Base-by-base conservation (phyloP, 2,329 filamentous ascomycete genomes). In the Microcyclospora pomicola region DNA sequence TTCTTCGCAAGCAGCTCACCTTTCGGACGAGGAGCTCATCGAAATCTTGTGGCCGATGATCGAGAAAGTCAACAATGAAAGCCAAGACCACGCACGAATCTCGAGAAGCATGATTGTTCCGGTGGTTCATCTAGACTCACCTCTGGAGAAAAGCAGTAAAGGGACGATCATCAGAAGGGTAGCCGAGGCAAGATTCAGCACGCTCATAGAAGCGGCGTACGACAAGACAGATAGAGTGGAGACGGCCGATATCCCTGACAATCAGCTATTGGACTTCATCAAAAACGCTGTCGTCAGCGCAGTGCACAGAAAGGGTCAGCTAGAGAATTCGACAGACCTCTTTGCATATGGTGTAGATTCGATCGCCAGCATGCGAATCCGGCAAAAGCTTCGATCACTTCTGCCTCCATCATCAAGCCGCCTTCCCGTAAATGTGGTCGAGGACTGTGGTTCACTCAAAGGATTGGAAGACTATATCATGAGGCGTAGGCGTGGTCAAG, bases 341-440 rank as follows among this genome's bases (percentile, higher is more conserved):
- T 78, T 73, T 44, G 61, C 63, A 0, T 68, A 68, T 43, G 74
- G 75, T 0, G 65, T 80, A 0, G 74, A 80, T 49, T 80, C 76
- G 0, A 67, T 73, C 2, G 65, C 67, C 0, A 71, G 67, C 37
- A 68, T 74, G 42, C 69, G 69, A 38, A 64, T 77, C 14, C 56
- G 69, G 12, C 52, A 54, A 27, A 52, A 54, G 9, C 44, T 66
- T 9, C 51, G 50, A 27, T 47, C 49, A 31, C 45, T 67, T 5
- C 46, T 65, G n/a, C 58, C 59, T 1, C 37, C 53, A 7, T 48
- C 45, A 31, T 37, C 53, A n/a, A 43, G 49, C 19, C 48, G 56
- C 0, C 49, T 78, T 1, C 72, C 75, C 0, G 59, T 71, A 42
- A 78, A 73, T 40, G 52, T 78, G 1, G 66, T 80, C 0, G 76